Percentiles rank a stretch among this genome's conserved stretches.
Conservation (phyloP, 2,329 filamentous ascomycete genomes). For the Stachybotrys echinatus region DNA sequence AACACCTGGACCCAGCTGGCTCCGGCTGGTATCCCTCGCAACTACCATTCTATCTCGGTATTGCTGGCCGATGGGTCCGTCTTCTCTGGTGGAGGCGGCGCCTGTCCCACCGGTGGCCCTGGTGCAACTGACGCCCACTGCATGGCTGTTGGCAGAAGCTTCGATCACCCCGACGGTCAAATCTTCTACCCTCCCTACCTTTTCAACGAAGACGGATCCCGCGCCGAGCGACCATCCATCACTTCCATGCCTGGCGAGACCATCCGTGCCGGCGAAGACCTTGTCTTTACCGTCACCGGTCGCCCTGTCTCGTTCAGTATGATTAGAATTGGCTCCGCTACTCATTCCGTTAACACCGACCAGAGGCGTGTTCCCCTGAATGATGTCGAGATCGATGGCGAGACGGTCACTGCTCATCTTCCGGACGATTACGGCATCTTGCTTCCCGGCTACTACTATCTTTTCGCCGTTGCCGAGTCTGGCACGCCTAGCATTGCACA, state of each 20-base stretch:
- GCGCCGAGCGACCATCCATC: conserved; percentile 36
- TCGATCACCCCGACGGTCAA: conserved; percentile 51
- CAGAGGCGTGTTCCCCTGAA: conserved; percentile 46
- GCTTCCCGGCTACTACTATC: conserved; percentile 48
- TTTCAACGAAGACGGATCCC: conserved; percentile 35
- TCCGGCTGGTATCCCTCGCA: conserved; percentile 33
- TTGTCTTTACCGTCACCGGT: conserved; percentile 15
- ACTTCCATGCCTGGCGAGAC: conserved; percentile 14
- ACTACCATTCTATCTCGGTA: conserved; percentile 44
- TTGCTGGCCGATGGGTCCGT: conserved; percentile 46
- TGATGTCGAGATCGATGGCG: conserved; percentile 15
- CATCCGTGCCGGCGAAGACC: conserved; percentile 11
- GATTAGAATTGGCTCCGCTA: conserved; percentile 42
- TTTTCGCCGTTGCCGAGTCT: conserved; percentile 40
- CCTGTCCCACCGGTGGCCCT: conserved; percentile 32
- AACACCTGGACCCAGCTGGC: conserved; percentile 32
- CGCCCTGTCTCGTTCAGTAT: conserved; percentile 29
- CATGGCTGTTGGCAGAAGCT: too few relatives aligned
- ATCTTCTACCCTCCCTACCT: conserved; percentile 53
- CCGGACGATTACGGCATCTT: conserved; percentile 43
- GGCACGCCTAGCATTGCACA: conserved; percentile 42
- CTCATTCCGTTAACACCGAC: conserved; percentile 54
- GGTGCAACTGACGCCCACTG: too few relatives aligned
- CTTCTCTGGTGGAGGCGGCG: conserved; percentile 44
- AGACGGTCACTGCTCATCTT: conserved; percentile 30